A percentile compares a stretch with the other conserved stretches of the same genome.
Conservation (phyloP, 208 protist genomes). For the Acanthamoeba culbertsoni region DNA sequence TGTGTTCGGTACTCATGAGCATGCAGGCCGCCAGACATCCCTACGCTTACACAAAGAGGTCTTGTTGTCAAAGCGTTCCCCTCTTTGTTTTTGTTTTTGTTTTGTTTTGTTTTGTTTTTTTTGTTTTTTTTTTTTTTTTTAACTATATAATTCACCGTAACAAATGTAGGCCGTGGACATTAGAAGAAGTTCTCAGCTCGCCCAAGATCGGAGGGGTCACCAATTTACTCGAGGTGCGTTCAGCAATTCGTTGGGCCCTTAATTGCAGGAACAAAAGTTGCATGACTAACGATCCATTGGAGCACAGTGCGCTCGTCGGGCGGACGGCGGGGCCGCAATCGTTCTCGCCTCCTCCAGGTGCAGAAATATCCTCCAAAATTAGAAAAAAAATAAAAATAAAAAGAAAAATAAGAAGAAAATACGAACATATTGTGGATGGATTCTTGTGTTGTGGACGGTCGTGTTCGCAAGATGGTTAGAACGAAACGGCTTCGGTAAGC, state of each 20-base stretch:
- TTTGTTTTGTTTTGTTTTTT: not conserved
- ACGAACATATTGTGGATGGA: no score
- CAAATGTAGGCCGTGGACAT: not conserved
- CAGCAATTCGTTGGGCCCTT: no score
- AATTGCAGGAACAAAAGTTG: no score
- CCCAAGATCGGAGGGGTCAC: slow-evolving; percentile 69
- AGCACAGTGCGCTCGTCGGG: slow-evolving; percentile 83
- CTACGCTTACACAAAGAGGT: slow-evolving; percentile 66
- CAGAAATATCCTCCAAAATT: no score
- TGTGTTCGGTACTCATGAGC: slow-evolving; percentile 86
- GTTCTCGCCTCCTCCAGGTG: slow-evolving; percentile 78
- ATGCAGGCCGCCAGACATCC: slow-evolving; percentile 81
- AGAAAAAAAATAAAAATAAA: no score
- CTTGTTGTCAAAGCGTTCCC: not conserved
- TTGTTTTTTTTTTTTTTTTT: not conserved
- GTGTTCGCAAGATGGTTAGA: slow-evolving; percentile 66
- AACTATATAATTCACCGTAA: not conserved
- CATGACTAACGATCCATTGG: not conserved
- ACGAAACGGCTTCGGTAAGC: slow-evolving; percentile 51
- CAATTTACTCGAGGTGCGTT: slow-evolving; percentile 76
- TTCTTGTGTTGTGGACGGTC: not conserved
- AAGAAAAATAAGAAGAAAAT: no score
- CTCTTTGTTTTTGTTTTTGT: not conserved
- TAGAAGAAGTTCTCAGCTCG: not conserved
- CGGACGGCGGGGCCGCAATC: slow-evolving; percentile 82